Evolutionary conservation across 2,329 filamentous ascomycete species (phyloP), one percentile per base, ranked within the genome.

Genomic region (Diplodia intermedia): DNA sequence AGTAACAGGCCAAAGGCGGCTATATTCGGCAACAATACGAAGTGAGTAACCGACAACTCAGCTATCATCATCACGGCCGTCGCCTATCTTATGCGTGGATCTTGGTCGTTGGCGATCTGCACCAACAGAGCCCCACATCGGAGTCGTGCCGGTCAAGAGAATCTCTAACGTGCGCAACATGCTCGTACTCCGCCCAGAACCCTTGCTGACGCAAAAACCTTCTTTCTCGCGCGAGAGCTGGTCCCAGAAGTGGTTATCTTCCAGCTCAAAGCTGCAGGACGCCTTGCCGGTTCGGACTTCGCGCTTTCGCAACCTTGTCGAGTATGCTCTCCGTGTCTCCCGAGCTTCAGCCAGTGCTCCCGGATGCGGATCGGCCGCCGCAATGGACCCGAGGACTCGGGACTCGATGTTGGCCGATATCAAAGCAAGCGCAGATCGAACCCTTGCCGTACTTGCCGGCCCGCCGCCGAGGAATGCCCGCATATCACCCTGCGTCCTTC

Each of bases 81-180:
- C 23, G 57, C 18, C 14, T 15, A 62, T 47, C 26, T 52, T 31
- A n/a, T 23, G 50, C 60, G 6, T 36, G 60, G 26, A 62, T 62
- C 60, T 61, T 52, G 29, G 33, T 9, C 18, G 29, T 62, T 62
- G 29, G 43, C 12, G 60, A 62, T 62, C 60, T 62, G 29, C 60
- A 15, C 38, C 4, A 20, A 14, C 40, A 49, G 20, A 15, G 38
- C 23, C 56, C 56, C 60, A 62, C 60, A 38, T 4, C 40, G 60
- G 43, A n/a, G 4, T 31, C 29, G 43, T 18, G 60, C 60, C 60
- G 60, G 60, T 36, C 60, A 62, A 31, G n/a, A 15, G 18, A 15
- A 43, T 15, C 40, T 8, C 40, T 43, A 18, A 43, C 14, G 40
- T 43, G 15, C 40, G 40, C 18, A 18, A 43, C 31, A 6, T 33